phyloP scores from a whole-genome alignment of 441 rosid genomes.

The Hura crepitans region DNA sequence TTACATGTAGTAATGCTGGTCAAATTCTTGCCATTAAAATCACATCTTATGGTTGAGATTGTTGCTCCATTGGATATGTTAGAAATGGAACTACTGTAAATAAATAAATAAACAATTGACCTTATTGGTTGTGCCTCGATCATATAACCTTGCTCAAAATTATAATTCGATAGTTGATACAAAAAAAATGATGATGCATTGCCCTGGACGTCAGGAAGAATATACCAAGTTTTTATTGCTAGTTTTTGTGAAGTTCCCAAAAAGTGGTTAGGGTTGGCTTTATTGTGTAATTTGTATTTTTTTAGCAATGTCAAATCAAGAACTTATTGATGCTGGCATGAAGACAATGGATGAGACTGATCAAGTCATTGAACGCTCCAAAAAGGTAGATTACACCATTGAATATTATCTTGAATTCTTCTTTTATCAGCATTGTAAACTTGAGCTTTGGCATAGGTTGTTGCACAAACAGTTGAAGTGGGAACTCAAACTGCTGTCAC shows the following conservation, averaged over 20 bases:
- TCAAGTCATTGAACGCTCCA: slow-evolving; percentile 89
- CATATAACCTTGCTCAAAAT: neutral
- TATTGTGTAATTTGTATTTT: slow-evolving; percentile 12
- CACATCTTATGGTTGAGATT: neutral
- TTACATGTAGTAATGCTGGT: neutral
- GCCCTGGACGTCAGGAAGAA: neutral
- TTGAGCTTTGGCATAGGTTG: slow-evolving; percentile 51
- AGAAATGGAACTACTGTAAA: neutral
- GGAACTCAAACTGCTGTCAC: slow-evolving; percentile 93
- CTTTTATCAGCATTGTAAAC: slow-evolving; percentile 22
- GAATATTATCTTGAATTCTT: slow-evolving; percentile 14
- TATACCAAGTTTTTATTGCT: neutral
- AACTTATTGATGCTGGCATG: slow-evolving; percentile 71
- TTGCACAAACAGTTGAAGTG: slow-evolving; percentile 89
- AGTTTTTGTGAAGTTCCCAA: slow-evolving; percentile 3
- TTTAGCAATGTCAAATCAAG: slow-evolving; percentile 90
- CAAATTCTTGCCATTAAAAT: neutral
- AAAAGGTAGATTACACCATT: slow-evolving; percentile 48
- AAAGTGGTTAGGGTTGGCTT: neutral
- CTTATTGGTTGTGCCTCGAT: neutral
- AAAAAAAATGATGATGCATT: neutral
- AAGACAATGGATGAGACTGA: slow-evolving; percentile 96
- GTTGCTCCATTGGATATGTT: neutral
- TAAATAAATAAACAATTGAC: neutral
- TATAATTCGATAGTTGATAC: neutral